These are phyloP conservation scores for Alliaria petiolata DNA, from an alignment of 345 rosid species.

Conservation along the genomic window DNA sequence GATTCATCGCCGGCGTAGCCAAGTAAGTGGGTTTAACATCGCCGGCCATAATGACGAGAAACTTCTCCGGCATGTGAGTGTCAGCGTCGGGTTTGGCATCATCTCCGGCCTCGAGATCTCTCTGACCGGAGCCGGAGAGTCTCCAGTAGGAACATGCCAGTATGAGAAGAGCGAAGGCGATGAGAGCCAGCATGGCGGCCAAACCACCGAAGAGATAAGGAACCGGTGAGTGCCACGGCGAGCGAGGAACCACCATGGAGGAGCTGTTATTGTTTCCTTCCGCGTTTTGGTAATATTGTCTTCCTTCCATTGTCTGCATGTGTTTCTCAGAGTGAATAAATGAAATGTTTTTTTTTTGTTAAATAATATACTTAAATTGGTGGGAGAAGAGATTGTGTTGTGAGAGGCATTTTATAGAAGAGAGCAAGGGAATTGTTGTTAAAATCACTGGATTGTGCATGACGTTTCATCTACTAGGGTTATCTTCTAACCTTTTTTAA, in stretches of 20 bases:
- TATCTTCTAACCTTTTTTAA: background rate
- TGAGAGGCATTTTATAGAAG: conserved; percentile 11
- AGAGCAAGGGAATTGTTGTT: background rate
- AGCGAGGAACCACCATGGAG: conserved; percentile 36
- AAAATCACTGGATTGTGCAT: background rate
- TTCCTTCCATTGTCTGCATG: conserved; percentile 39
- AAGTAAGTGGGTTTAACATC: conserved; percentile 58
- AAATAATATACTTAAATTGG: background rate
- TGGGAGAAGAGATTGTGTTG: background rate
- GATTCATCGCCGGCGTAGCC: conserved; percentile 51
- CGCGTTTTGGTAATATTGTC: conserved; percentile 25
- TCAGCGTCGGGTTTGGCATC: conserved; percentile 28
- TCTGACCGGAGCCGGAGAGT: conserved; percentile 42
- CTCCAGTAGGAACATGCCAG: conserved; percentile 91
- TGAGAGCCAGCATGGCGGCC: conserved; percentile 85
- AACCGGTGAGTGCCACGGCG: conserved; percentile 89
- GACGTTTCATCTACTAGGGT: background rate
- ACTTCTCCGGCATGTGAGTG: conserved; percentile 48
- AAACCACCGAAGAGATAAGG: conserved; percentile 91
- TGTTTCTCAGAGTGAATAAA: background rate
- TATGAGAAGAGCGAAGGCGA: conserved; percentile 71
- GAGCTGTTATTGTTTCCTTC: conserved; percentile 12
- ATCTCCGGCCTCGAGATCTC: conserved; percentile 63
- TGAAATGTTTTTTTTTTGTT: background rate
- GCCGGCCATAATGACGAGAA: conserved; percentile 86